Conservation (phyloP, 805 yeast species). For the Cyberlindnera maclurae region DNA sequence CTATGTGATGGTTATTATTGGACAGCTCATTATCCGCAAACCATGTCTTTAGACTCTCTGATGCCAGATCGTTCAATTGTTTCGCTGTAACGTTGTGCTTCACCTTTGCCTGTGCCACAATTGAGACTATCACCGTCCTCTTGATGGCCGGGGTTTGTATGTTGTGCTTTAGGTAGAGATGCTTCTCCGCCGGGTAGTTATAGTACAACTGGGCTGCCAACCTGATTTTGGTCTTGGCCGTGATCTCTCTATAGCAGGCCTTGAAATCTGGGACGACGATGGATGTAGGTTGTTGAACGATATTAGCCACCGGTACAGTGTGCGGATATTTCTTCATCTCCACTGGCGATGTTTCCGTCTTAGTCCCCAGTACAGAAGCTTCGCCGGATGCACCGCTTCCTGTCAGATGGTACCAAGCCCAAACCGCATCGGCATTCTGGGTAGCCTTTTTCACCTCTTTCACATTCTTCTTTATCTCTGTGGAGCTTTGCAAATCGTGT, state of each 20-base stretch:
- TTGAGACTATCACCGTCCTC: conserved; percentile 26
- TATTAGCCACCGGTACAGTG: neutral
- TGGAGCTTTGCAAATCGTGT: conserved; percentile 10
- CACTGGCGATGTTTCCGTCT: conserved; percentile 18
- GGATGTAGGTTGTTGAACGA: neutral
- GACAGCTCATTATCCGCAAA: conserved; percentile 1
- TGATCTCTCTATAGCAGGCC: conserved; percentile 25
- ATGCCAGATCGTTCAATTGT: conserved; percentile 22
- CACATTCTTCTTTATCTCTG: conserved; percentile 13
- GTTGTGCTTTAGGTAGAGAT: conserved; percentile 28
- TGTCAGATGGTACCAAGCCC: conserved; percentile 23
- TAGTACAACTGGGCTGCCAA: conserved; percentile 31
- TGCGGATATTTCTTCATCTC: conserved; percentile 15
- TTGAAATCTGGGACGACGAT: conserved; percentile 17
- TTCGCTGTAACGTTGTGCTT: conserved; percentile 7
- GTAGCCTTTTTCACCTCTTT: conserved; percentile 18
- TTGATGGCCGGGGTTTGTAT: conserved; percentile 15
- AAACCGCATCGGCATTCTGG: conserved; percentile 13
- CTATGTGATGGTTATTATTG: conserved; percentile 9
- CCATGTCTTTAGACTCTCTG: conserved; percentile 25
- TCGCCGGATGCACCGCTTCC: conserved; percentile 12
- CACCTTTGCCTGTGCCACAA: conserved; percentile 26
- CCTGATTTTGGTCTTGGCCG: conserved; percentile 28
- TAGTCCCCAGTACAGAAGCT: conserved; percentile 16
- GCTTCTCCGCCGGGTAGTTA: conserved; percentile 29